A percentile compares a stretch with the other conserved stretches of the same genome.
phyloP scores from a whole-genome alignment of 495 filamentous ascomycete species.

The Aspergillus olivimuriae region DNA sequence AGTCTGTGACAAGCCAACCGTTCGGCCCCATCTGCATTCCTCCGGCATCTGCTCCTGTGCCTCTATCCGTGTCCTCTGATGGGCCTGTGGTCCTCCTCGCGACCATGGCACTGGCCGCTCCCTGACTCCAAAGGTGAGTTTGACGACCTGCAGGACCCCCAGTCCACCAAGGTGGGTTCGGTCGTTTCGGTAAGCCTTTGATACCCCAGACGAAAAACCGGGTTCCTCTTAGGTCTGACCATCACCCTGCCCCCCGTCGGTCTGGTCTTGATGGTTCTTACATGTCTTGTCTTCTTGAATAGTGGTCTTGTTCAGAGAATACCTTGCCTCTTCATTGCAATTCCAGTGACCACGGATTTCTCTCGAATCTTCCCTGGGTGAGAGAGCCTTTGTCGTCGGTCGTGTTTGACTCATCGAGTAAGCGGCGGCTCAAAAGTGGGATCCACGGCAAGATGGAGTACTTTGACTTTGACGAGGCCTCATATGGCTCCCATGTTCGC shows the following conservation, averaged over 20 bases:
- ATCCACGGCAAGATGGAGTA: slow-evolving; percentile 38
- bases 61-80: too few species aligned
- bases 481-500: slow-evolving; percentile 29
- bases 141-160: slow-evolving; percentile 1
- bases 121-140: neutral
- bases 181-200: slow-evolving; percentile 18
- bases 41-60: too few species aligned
- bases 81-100: too few species aligned
- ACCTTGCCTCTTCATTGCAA: too few species aligned
- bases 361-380: too few species aligned
- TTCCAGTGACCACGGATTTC: too few species aligned
- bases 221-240: slow-evolving; percentile 10
- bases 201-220: slow-evolving; percentile 31
- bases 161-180: slow-evolving; percentile 9
- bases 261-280: neutral
- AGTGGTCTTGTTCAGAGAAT: too few species aligned
- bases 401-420: neutral
- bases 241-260: slow-evolving; percentile 6
- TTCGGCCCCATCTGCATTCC: too few species aligned
- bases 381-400: too few species aligned
- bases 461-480: slow-evolving; percentile 49
- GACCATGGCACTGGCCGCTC: neutral
- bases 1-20: too few species aligned
- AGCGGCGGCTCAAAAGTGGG: neutral
- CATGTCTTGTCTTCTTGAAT: too few species aligned